Percentiles rank a stretch among this genome's conserved stretches.
Evolutionary conservation across 805 yeast genomes (phyloP).

Genomic region (Isabelozyma heimii): DNA sequence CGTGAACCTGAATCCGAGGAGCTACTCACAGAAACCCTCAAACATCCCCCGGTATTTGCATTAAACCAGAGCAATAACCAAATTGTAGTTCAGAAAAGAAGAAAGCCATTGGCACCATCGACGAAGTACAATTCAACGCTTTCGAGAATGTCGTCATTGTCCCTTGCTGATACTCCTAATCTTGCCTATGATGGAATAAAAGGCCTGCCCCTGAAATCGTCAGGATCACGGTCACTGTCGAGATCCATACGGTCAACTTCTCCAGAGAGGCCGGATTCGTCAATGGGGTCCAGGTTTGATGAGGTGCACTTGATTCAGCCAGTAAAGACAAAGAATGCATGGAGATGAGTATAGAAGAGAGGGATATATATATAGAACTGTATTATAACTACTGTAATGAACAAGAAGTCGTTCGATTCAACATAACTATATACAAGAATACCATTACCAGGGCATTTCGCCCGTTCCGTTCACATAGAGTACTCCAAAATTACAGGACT

Average conservation of each 20-base stretch:
- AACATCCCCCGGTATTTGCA: slow-evolving; percentile 8
- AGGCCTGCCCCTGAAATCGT: background rate
- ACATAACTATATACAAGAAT: slow-evolving; percentile 1
- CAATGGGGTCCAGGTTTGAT: slow-evolving; percentile 34
- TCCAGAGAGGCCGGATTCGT: slow-evolving; percentile 33
- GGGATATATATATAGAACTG: background rate
- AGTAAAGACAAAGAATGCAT: slow-evolving; percentile 10
- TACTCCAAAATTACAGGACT: too few species aligned
- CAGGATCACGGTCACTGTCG: background rate
- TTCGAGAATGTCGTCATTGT: background rate
- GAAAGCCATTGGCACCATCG: background rate
- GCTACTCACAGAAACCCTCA: background rate
- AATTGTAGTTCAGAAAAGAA: background rate
- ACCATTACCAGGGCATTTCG: background rate
- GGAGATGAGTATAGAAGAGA: slow-evolving; percentile 11
- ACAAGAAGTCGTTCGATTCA: background rate
- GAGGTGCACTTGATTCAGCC: slow-evolving; percentile 28
- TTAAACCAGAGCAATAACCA: background rate
- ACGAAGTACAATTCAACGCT: background rate
- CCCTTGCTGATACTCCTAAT: slow-evolving; percentile 13
- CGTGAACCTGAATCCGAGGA: background rate
- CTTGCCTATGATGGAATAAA: slow-evolving; percentile 7
- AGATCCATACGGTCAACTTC: slow-evolving; percentile 16
- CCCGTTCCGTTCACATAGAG: too few species aligned
- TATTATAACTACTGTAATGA: background rate